Conservation (phyloP, 306 rosid genomes). For the Hippophae rhamnoides region DNA sequence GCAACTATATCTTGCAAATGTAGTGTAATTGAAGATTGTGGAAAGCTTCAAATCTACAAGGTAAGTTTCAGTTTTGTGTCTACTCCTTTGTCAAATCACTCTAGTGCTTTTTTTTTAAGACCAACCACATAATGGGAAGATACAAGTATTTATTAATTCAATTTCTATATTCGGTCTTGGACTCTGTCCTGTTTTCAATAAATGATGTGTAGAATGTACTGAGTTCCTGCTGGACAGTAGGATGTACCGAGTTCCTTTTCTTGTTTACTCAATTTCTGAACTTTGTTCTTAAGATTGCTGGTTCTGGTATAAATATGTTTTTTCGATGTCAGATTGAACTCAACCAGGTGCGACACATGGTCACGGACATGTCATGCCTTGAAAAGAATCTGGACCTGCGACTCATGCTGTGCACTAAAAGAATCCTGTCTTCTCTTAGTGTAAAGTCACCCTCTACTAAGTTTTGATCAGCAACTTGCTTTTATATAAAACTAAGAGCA, state of each 20-base stretch:
- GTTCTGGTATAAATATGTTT: too few relatives aligned
- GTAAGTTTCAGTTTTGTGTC: slow-evolving; percentile 14
- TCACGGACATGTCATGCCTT: slow-evolving; percentile 35
- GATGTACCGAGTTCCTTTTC: too few relatives aligned
- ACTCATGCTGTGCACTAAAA: slow-evolving; percentile 30
- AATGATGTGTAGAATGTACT: too few relatives aligned
- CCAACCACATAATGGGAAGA: too few relatives aligned
- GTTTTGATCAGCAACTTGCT: too few relatives aligned
- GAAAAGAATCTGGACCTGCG: slow-evolving; percentile 41
- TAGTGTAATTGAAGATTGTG: slow-evolving; percentile 19
- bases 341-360: slow-evolving; percentile 33
- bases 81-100: background rate
- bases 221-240: too few relatives aligned
- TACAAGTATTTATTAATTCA: too few relatives aligned
- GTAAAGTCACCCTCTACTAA: slow-evolving; percentile 23
- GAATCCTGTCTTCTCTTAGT: slow-evolving; percentile 13
- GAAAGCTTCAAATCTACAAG: slow-evolving; percentile 33
- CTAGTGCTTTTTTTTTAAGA: background rate
- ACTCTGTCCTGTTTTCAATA: too few relatives aligned
- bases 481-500: too few relatives aligned
- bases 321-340: slow-evolving; percentile 23
- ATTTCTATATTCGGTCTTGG: too few relatives aligned
- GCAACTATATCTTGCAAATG: slow-evolving; percentile 31
- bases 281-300: background rate
- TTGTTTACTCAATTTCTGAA: too few relatives aligned